phyloP scores from a whole-genome alignment of 441 rosid species.

The Theobroma grandiflorum region DNA sequence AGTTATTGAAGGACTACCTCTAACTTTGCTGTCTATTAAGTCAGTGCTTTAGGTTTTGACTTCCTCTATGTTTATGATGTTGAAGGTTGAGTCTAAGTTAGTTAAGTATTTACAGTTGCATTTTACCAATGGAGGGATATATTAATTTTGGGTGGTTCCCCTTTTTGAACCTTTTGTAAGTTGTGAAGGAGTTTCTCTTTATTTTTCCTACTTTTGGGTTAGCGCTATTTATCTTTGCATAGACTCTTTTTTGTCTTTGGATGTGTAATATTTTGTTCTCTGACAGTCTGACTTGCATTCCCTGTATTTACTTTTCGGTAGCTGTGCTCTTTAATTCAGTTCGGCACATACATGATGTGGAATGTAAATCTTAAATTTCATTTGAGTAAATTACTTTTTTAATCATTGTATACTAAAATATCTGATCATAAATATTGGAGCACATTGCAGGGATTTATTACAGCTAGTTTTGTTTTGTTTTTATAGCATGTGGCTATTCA shows the following conservation, averaged over 20 bases:
- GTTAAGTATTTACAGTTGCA: background rate
- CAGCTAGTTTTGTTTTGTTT: background rate
- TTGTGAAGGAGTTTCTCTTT: background rate
- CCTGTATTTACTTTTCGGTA: background rate
- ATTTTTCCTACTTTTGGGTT: background rate
- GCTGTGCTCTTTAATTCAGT: background rate
- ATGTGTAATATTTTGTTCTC: constrained; percentile 14
- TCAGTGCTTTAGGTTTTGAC: background rate
- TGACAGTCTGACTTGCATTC: background rate
- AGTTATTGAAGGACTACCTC: background rate
- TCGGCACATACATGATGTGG: background rate
- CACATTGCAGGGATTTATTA: constrained; percentile 17
- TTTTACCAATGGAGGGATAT: background rate
- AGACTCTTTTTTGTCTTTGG: background rate
- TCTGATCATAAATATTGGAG: constrained; percentile 9
- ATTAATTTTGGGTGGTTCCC: constrained; percentile 3
- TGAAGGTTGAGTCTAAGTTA: background rate
- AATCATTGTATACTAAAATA: background rate
- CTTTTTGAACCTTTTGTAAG: background rate
- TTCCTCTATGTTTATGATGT: background rate
- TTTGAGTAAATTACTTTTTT: background rate
- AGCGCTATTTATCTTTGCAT: background rate
- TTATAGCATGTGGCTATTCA: background rate
- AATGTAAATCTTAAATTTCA: constrained; percentile 19
- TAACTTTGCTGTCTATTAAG: background rate